Conservation (phyloP, 176 grass and related monocot species). For the Areca catechu region DNA sequence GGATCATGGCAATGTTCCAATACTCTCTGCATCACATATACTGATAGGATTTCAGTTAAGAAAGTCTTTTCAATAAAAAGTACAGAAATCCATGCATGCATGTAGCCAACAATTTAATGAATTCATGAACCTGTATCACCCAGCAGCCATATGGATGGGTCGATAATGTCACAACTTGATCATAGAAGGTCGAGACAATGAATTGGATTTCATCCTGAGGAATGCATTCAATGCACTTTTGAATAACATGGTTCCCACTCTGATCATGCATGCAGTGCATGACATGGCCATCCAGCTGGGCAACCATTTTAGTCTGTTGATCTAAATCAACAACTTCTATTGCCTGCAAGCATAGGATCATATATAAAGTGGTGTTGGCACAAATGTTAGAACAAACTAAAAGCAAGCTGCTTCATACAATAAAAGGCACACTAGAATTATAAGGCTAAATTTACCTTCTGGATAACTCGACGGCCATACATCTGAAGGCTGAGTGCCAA, state of each 20-base stretch:
- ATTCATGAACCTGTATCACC: constrained; percentile 23
- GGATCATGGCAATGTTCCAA: constrained; percentile 37
- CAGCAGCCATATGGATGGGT: constrained; percentile 35
- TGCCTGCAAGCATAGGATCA: constrained; percentile 7
- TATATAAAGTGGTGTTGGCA: too few relatives aligned
- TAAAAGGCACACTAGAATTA: neutral
- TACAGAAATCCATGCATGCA: neutral
- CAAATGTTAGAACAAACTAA: too few relatives aligned
- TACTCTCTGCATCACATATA: constrained; percentile 27
- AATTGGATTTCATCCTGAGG: constrained; percentile 28
- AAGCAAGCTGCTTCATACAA: too few relatives aligned
- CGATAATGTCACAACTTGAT: constrained; percentile 18
- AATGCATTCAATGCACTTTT: constrained; percentile 33
- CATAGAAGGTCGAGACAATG: constrained; percentile 28
- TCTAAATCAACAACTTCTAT: constrained; percentile 31
- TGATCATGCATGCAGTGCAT: constrained; percentile 23
- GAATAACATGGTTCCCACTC: constrained; percentile 39
- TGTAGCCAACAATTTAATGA: too few relatives aligned
- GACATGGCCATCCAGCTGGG: constrained; percentile 19
- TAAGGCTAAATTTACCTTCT: constrained; percentile 44
- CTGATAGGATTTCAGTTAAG: constrained; percentile 3
- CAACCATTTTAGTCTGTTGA: constrained; percentile 15
- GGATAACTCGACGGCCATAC: constrained; percentile 91
- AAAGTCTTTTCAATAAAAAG: neutral
- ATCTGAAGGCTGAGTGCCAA: constrained; percentile 87